phyloP scores from a whole-genome alignment of 306 rosid genomes.

The Macrotyloma uniflorum region DNA sequence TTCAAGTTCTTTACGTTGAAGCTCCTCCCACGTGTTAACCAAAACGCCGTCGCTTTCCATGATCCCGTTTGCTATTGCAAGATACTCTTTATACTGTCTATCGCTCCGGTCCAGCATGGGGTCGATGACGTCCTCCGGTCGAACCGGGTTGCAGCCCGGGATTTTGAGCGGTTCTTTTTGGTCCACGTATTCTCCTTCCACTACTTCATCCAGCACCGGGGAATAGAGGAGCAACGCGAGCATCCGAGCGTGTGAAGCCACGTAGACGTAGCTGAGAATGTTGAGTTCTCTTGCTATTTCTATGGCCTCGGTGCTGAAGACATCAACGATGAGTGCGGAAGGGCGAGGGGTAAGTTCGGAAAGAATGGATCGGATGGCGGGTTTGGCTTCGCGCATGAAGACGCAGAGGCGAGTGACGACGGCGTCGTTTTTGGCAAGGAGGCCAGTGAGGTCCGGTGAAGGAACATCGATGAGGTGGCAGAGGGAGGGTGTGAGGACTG shows the following conservation, averaged over 20 bases:
- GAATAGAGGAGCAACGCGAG: slow-evolving; percentile 4
- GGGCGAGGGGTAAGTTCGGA: slow-evolving; percentile 20
- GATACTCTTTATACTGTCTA: slow-evolving; percentile 33
- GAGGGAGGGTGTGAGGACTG: background rate
- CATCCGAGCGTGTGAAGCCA: slow-evolving; percentile 43
- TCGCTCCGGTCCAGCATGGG: slow-evolving; percentile 43
- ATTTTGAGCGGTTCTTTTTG: slow-evolving; percentile 38
- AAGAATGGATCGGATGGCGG: slow-evolving; percentile 25
- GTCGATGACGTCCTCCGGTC: slow-evolving; percentile 42
- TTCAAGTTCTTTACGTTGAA: background rate
- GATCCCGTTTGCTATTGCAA: background rate
- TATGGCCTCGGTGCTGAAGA: slow-evolving; percentile 38
- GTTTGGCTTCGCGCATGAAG: slow-evolving; percentile 40
- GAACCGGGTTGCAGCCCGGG: slow-evolving; percentile 47
- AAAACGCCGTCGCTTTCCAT: slow-evolving; percentile 12
- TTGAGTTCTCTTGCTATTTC: slow-evolving; percentile 41
- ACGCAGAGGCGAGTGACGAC: slow-evolving; percentile 9
- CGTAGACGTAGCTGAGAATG: slow-evolving; percentile 32
- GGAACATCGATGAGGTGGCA: slow-evolving; percentile 48
- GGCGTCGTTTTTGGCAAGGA: background rate
- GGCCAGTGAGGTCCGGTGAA: slow-evolving; percentile 3
- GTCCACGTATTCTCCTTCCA: slow-evolving; percentile 47
- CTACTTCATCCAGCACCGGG: slow-evolving; percentile 28
- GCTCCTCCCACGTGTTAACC: slow-evolving; percentile 40
- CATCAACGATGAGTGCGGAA: slow-evolving; percentile 44